Conservation (phyloP, 768 basidiomycete species). For the Lactifluus volemus region DNA sequence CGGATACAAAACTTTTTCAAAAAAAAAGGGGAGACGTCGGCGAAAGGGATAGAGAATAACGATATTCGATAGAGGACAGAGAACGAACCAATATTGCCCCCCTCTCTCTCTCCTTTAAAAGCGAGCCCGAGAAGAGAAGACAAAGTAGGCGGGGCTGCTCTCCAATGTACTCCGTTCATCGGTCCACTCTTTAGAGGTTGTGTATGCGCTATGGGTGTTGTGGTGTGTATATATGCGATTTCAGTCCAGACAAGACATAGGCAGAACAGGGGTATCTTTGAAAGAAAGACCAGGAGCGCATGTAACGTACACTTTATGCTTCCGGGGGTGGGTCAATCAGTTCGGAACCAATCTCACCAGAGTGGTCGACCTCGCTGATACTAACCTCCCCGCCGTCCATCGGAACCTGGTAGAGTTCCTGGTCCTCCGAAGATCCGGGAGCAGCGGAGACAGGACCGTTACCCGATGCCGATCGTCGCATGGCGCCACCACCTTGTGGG, state of each 20-base stretch:
- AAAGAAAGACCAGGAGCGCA: not conserved
- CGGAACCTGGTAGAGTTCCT: conserved; percentile 14
- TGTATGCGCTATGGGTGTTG: conserved; percentile 5
- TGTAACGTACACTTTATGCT: not conserved
- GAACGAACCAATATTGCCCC: conserved; percentile 11
- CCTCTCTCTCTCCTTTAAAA: conserved; percentile 4
- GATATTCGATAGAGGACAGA: conserved; percentile 17
- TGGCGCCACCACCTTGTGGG: conserved; percentile 56
- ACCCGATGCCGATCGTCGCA: conserved; percentile 39
- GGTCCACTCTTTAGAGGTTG: not conserved
- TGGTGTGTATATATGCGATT: not conserved
- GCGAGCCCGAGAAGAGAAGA: not conserved
- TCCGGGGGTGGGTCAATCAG: conserved; percentile 9
- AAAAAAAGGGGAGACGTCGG: not conserved
- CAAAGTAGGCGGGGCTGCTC: conserved; percentile 4
- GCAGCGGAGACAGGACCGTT: conserved; percentile 24
- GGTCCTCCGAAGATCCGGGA: conserved; percentile 3
- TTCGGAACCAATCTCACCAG: conserved; percentile 1
- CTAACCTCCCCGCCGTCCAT: not conserved
- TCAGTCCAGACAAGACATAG: conserved; percentile 11
- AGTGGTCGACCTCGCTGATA: conserved; percentile 9
- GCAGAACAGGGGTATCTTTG: conserved; percentile 13
- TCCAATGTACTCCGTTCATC: conserved; percentile 13
- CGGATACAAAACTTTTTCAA: not conserved
- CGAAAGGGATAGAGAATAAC: conserved; percentile 17